Conservation (phyloP, 805 yeast genomes). For the Yamadazyma akitaensis region DNA sequence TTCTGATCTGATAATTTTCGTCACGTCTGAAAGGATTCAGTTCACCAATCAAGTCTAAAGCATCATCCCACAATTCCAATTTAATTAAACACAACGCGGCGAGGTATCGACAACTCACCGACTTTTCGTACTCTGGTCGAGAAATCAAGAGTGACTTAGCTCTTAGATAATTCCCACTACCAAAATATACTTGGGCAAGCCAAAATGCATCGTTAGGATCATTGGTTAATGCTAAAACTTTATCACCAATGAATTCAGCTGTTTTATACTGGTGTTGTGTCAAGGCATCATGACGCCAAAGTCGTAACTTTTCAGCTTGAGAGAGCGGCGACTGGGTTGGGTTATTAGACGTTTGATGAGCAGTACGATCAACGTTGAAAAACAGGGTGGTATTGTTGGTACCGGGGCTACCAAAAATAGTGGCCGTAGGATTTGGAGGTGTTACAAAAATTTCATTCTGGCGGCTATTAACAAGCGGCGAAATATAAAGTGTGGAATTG, state of each 20-base stretch:
- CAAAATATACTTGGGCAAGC: constrained; percentile 87
- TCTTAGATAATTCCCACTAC: constrained; percentile 71
- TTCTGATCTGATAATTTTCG: constrained; percentile 38
- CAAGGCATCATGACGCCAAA: constrained; percentile 92
- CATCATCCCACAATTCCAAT: constrained; percentile 81
- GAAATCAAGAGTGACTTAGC: constrained; percentile 69
- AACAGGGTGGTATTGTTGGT: constrained; percentile 36
- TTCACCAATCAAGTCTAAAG: constrained; percentile 81
- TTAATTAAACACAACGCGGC: constrained; percentile 72
- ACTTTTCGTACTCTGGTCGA: constrained; percentile 49
- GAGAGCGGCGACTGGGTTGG: constrained; percentile 44
- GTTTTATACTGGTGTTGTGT: constrained; percentile 89
- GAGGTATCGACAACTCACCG: constrained; percentile 76
- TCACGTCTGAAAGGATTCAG: constrained; percentile 63
- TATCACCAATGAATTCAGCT: constrained; percentile 90
- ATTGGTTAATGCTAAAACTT: constrained; percentile 74
- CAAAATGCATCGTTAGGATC: constrained; percentile 95
- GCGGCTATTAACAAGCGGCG: constrained; percentile 55
- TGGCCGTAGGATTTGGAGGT: constrained; percentile 46
- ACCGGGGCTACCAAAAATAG: constrained; percentile 43
- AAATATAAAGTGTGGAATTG: constrained; percentile 69
- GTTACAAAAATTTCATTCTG: constrained; percentile 42
- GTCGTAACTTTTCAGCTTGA: constrained; percentile 78
- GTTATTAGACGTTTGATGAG: neutral
- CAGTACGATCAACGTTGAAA: constrained; percentile 26